phyloP scores from a whole-genome alignment of 2,329 filamentous ascomycete genomes.

The Diplodia seriata region DNA sequence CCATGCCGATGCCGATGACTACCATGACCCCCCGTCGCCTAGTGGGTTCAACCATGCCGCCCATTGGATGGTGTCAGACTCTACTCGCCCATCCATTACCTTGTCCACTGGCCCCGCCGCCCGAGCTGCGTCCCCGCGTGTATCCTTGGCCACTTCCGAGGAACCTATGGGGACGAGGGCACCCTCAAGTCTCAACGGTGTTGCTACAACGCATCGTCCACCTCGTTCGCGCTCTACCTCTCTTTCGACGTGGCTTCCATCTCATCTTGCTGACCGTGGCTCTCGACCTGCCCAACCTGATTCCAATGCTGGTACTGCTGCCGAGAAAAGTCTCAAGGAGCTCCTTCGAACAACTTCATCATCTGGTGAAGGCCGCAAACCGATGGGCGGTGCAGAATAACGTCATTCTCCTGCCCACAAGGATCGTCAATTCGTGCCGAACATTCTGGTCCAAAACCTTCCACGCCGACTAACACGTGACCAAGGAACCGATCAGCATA shows the following conservation, averaged over 20 bases:
- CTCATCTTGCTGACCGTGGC: background rate
- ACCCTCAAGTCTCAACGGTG: background rate
- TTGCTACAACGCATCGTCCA: background rate
- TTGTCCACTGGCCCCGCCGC: conserved; percentile 21
- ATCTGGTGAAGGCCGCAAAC: conserved; percentile 4
- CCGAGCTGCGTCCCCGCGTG: conserved; percentile 24
- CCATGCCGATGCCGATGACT: conserved; percentile 6
- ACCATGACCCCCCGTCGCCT: conserved; percentile 7
- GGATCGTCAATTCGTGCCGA: background rate
- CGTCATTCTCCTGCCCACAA: background rate
- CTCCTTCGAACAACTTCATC: conserved; percentile 11
- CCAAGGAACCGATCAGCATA: background rate
- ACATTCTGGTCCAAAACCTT: background rate
- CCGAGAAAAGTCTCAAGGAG: conserved; percentile 19
- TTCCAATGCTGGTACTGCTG: background rate
- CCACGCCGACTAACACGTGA: conserved; percentile 5
- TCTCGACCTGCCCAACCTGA: background rate
- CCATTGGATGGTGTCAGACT: conserved; percentile 26
- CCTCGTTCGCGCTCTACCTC: conserved; percentile 1
- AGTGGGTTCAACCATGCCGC: background rate
- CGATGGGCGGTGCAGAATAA: background rate
- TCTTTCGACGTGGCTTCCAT: conserved; percentile 20
- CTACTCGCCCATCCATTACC: conserved; percentile 9
- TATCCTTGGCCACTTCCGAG: conserved; percentile 28
- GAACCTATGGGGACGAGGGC: conserved; percentile 6